Evolutionary conservation across 768 basidiomycete species (phyloP), one percentile per base, ranked within the genome.

Genomic region (Lactarius trivialis): DNA sequence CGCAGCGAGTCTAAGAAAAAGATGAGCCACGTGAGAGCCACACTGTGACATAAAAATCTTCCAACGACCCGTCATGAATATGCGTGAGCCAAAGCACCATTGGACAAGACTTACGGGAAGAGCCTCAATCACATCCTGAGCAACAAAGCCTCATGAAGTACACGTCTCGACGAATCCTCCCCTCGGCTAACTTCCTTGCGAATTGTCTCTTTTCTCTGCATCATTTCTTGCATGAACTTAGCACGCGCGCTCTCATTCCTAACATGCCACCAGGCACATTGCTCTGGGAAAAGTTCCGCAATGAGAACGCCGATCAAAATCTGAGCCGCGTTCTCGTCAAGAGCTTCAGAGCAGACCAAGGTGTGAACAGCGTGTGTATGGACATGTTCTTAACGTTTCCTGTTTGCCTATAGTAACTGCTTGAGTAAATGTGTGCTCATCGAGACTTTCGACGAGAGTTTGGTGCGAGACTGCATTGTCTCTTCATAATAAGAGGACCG

Each of bases 401-500:
- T 4, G 24, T 14, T 11, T 33, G 15, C 61, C 11, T 36, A 57
- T 50, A 62, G 32, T 28, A 62, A 21, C 50, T 57, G 55, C 49
- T 51, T 9, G 37, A 24, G n/a, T 62, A 7, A 56, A 57, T 0
- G 45, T 43, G 7, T 33, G 39, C 8, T 45, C 15, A 7, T 57
- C 43, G 36, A 57, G 36, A 21, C 14, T 37, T 17, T 57, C 50
- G 1, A 26, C n/a, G n/a, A 3, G 49, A 53, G 26, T 34, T 21
- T 45, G 49, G n/a, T 14, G 39, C 6, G 61, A 28, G 6, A 62
- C 7, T 70, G 68, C 14, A 30, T 36, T 9, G 63, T 63, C 43
- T 70, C 69, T 19, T 67, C 69, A 2, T 14, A 14, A 68, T 30
- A 28, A 62, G 9, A 62, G 26, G 41, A 45, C 1, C 2, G 49